Evolutionary conservation across 2,329 filamentous ascomycete species (phyloP).

Genomic region (Alternaria incomplexa): DNA sequence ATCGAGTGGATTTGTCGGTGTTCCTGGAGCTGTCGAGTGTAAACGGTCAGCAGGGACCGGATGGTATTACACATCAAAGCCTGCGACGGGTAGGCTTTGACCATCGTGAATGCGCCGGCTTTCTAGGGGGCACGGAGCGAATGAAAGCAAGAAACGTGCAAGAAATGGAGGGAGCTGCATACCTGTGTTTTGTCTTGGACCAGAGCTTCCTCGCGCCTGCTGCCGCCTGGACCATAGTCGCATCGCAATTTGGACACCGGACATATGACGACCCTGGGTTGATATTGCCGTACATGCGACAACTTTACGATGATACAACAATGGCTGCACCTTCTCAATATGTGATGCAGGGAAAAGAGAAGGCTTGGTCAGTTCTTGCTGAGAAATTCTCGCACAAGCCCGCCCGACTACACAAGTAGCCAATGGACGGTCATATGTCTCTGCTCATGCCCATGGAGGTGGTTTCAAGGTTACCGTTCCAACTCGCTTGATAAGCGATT

Average conservation of each 20-base stretch:
- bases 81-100: not conserved
- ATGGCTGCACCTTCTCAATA: not conserved
- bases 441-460: too few species aligned
- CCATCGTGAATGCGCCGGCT: not conserved
- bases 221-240: not conserved
- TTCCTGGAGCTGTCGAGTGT: not conserved
- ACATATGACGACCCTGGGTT: not conserved
- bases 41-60: not conserved
- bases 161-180: not conserved
- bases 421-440: too few species aligned
- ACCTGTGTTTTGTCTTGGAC: not conserved
- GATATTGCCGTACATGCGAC: not conserved
- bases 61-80: not conserved
- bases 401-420: too few species aligned
- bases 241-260: not conserved
- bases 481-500: not conserved
- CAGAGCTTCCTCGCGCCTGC: not conserved
- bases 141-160: not conserved
- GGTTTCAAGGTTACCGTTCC: not conserved
- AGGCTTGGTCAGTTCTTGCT: not conserved
- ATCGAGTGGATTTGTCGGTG: too few species aligned
- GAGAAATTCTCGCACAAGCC: too few species aligned
- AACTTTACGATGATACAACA: not conserved
- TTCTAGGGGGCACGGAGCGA: not conserved
- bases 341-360: not conserved